Conservation (phyloP, 2,329 filamentous ascomycete species). For the Clarireedia homoeocarpa region DNA sequence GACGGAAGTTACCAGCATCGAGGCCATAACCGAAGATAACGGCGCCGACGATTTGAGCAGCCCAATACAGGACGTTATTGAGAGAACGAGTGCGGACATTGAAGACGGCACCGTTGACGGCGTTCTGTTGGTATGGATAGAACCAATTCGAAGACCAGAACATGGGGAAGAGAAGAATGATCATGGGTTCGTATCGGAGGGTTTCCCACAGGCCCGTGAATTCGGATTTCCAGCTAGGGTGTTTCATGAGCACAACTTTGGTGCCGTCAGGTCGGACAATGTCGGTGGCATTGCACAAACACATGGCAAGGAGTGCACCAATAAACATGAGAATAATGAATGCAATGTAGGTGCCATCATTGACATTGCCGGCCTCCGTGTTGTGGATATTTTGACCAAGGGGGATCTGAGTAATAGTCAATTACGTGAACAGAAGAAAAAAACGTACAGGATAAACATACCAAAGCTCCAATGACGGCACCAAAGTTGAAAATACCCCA, state of each 20-base stretch:
- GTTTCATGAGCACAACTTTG: constrained; percentile 79
- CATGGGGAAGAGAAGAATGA: constrained; percentile 72
- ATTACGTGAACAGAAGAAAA: neutral
- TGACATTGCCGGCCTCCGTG: constrained; percentile 42
- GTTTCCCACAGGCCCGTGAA: constrained; percentile 69
- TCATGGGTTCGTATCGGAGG: constrained; percentile 61
- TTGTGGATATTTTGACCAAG: constrained; percentile 63
- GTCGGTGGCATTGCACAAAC: constrained; percentile 62
- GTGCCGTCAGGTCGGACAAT: constrained; percentile 72
- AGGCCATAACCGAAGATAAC: constrained; percentile 64
- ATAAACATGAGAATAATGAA: constrained; percentile 77
- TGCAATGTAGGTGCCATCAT: constrained; percentile 77
- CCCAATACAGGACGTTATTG: constrained; percentile 74
- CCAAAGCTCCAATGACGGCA: constrained; percentile 72
- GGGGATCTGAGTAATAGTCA: constrained; percentile 45
- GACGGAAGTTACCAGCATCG: constrained; percentile 51
- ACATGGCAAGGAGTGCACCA: constrained; percentile 62
- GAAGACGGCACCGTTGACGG: constrained; percentile 63
- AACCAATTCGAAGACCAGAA: constrained; percentile 77
- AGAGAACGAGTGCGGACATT: constrained; percentile 67
- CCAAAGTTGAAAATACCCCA: constrained; percentile 95
- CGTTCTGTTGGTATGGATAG: constrained; percentile 72
- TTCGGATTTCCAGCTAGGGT: constrained; percentile 79
- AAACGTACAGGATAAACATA: constrained; percentile 24
- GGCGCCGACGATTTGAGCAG: constrained; percentile 70